These are phyloP conservation scores for Chrysosphaeria jannelii DNA, from an alignment of 2,329 filamentous ascomycete species.

Conservation along the genomic window DNA sequence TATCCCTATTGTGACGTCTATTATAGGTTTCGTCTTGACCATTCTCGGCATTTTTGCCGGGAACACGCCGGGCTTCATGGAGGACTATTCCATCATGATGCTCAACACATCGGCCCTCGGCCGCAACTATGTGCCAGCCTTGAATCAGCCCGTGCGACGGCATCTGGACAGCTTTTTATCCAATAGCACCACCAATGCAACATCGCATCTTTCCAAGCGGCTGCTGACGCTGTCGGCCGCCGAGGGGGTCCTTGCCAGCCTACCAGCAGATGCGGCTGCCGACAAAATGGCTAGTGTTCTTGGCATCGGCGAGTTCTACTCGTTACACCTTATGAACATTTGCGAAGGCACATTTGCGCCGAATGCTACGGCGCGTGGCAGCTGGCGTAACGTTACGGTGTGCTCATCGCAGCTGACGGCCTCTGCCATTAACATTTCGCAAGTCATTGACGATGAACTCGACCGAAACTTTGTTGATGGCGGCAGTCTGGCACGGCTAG, in stretches of 20 bases:
- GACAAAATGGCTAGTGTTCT: constrained; percentile 6
- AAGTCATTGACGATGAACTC: constrained; percentile 16
- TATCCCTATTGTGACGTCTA: constrained; percentile 9
- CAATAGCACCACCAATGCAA: neutral
- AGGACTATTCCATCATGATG: constrained; percentile 11
- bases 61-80: constrained; percentile 9
- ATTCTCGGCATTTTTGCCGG: constrained; percentile 12
- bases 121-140: constrained; percentile 9
- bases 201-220: constrained; percentile 1
- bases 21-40: constrained; percentile 10
- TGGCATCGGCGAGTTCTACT: constrained; percentile 9
- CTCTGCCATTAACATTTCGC: constrained; percentile 13
- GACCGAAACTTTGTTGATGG: constrained; percentile 12
- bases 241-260: constrained; percentile 5
- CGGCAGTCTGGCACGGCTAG: constrained; percentile 15
- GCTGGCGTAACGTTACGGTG: constrained; percentile 6
- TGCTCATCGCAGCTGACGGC: constrained; percentile 6
- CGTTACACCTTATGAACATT: constrained; percentile 7
- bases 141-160: constrained; percentile 6
- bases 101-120: constrained; percentile 14
- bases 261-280: constrained; percentile 5
- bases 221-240: constrained; percentile 4
- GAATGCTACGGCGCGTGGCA: constrained; percentile 5
- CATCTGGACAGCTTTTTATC: constrained; percentile 1
- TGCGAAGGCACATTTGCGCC: constrained; percentile 8